A percentile compares a stretch with the other conserved stretches of the same genome.
phyloP scores from a whole-genome alignment of 1,284 basidiomycete genomes.

The Ceratobasidium sp. region DNA sequence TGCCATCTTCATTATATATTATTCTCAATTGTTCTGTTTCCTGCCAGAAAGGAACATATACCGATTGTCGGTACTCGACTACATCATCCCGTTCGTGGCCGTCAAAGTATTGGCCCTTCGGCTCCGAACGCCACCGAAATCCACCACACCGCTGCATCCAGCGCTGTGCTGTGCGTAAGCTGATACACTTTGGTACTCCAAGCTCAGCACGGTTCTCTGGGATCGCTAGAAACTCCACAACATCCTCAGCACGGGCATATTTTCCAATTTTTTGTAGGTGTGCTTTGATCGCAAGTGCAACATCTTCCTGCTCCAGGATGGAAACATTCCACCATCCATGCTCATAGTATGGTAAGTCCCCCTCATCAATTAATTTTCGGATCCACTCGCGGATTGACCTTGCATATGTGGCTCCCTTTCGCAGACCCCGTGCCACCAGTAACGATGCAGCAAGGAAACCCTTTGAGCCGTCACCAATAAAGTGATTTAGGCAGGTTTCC shows the following conservation, averaged over 20 bases:
- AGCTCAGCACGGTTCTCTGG: background rate
- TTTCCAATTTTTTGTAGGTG: slow-evolving; percentile 36
- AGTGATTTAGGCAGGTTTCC: background rate
- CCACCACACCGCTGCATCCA: slow-evolving; percentile 19
- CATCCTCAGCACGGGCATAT: slow-evolving; percentile 19
- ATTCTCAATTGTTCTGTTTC: background rate
- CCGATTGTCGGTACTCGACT: slow-evolving; percentile 33
- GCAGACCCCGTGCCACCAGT: background rate
- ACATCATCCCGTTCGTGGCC: slow-evolving; percentile 41
- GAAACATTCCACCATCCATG: slow-evolving; percentile 18
- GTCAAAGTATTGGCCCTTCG: slow-evolving; percentile 39
- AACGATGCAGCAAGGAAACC: no score
- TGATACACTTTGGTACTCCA: slow-evolving; percentile 5
- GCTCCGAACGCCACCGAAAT: slow-evolving; percentile 21
- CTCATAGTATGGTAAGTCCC: background rate
- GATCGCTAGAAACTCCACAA: slow-evolving; percentile 36
- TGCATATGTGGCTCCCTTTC: background rate
- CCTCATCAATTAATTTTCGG: background rate
- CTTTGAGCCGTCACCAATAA: no score
- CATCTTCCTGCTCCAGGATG: slow-evolving; percentile 22
- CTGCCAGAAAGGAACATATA: slow-evolving; percentile 13
- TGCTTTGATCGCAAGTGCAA: slow-evolving; percentile 12
- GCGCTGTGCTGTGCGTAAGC: slow-evolving; percentile 23
- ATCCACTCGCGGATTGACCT: background rate
- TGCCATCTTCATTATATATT: background rate